These are phyloP conservation scores for Xanthoparmelia taractica DNA, from an alignment of 495 filamentous ascomycete genomes.

Conservation along the genomic window DNA sequence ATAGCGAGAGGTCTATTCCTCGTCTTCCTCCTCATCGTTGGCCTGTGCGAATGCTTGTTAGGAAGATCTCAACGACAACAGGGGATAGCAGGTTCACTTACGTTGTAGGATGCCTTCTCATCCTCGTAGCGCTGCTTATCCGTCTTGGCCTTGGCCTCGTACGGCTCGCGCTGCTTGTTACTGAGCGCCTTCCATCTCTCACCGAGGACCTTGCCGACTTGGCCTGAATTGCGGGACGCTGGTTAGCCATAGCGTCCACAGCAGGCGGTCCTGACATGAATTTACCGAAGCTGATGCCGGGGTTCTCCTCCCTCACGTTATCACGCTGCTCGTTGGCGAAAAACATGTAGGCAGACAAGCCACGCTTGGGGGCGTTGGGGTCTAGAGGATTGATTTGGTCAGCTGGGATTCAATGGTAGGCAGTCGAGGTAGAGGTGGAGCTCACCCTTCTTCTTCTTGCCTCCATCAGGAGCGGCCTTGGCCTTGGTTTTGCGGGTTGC, in stretches of 20 bases:
- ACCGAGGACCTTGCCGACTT: slow-evolving; percentile 95
- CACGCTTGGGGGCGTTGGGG: slow-evolving; percentile 97
- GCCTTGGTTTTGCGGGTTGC: slow-evolving; percentile 51
- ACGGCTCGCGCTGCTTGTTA: slow-evolving; percentile 82
- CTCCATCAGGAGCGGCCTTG: slow-evolving; percentile 34
- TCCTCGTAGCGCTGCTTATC: slow-evolving; percentile 99
- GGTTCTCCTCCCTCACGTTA: slow-evolving; percentile 96
- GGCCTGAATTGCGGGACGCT: slow-evolving; percentile 49
- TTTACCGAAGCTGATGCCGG: slow-evolving; percentile 92
- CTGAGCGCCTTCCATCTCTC: slow-evolving; percentile 95
- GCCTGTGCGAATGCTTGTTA: slow-evolving; percentile 31
- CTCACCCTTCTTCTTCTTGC: slow-evolving; percentile 82
- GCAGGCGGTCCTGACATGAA: slow-evolving; percentile 7
- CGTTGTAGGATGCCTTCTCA: slow-evolving; percentile 88
- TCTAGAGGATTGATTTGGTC: slow-evolving; percentile 45
- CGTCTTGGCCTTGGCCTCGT: slow-evolving; percentile 86
- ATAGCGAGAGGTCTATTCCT: slow-evolving; percentile 35
- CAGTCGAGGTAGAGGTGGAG: slow-evolving; percentile 14
- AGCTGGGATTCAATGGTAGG: slow-evolving; percentile 13
- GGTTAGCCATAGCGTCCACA: slow-evolving; percentile 4
- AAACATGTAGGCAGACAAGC: slow-evolving; percentile 99
- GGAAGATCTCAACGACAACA: slow-evolving; percentile 8
- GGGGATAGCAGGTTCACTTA: slow-evolving; percentile 38
- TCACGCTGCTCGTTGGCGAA: slow-evolving; percentile 99
- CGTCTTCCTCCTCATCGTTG: slow-evolving; percentile 47